These are phyloP conservation scores for Verticillium klebahnii DNA, from an alignment of 2,329 filamentous ascomycete genomes.

Conservation along the genomic window DNA sequence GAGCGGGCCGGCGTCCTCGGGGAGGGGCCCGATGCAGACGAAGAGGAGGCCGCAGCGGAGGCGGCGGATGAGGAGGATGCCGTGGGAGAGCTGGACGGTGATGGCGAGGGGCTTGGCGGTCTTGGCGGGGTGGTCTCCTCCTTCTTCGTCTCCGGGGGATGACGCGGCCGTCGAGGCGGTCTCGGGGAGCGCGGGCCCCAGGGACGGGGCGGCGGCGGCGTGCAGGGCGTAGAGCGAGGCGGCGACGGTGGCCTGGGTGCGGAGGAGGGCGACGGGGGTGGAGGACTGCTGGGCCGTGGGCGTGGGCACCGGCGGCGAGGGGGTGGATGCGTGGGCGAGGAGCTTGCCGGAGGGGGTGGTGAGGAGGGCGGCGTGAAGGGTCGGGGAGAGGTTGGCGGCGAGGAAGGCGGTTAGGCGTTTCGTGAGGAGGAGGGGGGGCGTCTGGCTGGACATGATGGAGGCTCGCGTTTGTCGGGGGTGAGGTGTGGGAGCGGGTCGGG, in stretches of 20 bases:
- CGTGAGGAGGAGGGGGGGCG: constrained; percentile 58
- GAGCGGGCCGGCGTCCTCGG: constrained; percentile 12
- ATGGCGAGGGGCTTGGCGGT: constrained; percentile 35
- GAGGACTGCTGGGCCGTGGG: background rate
- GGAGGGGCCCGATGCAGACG: constrained; percentile 51
- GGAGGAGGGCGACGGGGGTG: constrained; percentile 48
- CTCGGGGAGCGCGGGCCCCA: constrained; percentile 37
- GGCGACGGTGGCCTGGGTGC: constrained; percentile 60
- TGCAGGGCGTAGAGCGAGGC: constrained; percentile 58
- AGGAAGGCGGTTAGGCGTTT: constrained; percentile 62
- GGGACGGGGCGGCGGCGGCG: constrained; percentile 35
- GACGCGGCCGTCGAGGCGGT: constrained; percentile 15
- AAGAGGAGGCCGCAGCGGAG: constrained; percentile 58
- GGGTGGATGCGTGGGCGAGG: constrained; percentile 54
- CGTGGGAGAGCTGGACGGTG: constrained; percentile 54
- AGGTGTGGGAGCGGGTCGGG: background rate
- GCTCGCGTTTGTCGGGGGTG: background rate
- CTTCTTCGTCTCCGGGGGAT: background rate
- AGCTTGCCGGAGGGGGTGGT: constrained; percentile 58
- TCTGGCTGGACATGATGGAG: constrained; percentile 31
- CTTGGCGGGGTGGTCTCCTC: constrained; percentile 13
- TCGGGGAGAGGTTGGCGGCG: constrained; percentile 49
- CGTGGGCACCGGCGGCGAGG: constrained; percentile 16
- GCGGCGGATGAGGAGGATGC: constrained; percentile 54
- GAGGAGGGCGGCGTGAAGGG: constrained; percentile 56